Base-by-base conservation (phyloP, 2,329 filamentous ascomycete species). In the Stemphylium vesicarium region DNA sequence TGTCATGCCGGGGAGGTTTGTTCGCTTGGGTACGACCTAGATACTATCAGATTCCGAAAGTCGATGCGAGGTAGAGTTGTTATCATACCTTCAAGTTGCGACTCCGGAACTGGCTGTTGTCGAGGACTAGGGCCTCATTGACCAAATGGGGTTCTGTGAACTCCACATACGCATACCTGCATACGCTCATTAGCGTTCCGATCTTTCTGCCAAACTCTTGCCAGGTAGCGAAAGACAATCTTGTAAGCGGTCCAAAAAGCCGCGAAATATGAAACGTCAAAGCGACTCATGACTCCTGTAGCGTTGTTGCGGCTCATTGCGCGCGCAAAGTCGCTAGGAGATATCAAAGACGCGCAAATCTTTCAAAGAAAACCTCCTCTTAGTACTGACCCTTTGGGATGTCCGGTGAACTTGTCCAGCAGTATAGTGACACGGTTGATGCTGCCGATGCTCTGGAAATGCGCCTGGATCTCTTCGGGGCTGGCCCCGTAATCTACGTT, bases 351-450 rank as follows among this genome's bases (percentile, higher is more conserved):
- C 20, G 47, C 52, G 47, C 47, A 45, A 53, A 56, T 58, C 56
- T 48, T 63, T 64, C 59, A 71, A 71, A 63, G 67, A 69, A 75
- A 69, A 61, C 64, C 73, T 65, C 65, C 74, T 76, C 74, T 75
- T 76, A 53, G 71, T 68, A 85, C 88, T 78, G 82, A 96, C 93
- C 95, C 95, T 83, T 99, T 99, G n/a, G 95, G 95, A 82, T 98
- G 93, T 62, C 95, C 95, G 10, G 93, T 96, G 74, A 97, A 98
- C 81, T 99, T 99, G 81, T 99, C 95, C 66, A 99, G 81, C 66
- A 99, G 81, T 65, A 99, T 99, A 1, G 95, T 99, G 56, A 99
- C 95, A 57, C 95, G 89, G 78, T 99, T 99, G 82, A 99, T 99
- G 65, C 90, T 92, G 57, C 95, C 95, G 70, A 92, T 96, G 81